phyloP scores from a whole-genome alignment of 257 asterid species.

The Ajuga chamaepitys region DNA sequence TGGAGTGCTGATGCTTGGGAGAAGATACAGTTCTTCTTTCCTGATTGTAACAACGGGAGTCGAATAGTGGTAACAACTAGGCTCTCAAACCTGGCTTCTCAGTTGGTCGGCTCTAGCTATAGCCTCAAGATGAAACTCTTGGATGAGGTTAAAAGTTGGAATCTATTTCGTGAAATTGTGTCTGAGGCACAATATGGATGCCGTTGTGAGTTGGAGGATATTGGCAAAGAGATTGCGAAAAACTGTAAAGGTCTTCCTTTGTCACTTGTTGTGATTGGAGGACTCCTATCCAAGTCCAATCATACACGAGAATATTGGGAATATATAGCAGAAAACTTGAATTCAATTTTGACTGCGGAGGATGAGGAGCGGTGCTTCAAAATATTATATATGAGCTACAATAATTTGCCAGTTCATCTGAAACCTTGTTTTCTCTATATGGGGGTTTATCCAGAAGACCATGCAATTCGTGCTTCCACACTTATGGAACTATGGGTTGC shows the following conservation, averaged over 20 bases:
- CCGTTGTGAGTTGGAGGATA: background rate
- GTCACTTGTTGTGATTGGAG: constrained; percentile 3
- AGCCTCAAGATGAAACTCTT: background rate
- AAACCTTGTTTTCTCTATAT: background rate
- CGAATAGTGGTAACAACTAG: background rate
- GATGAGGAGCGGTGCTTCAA: background rate
- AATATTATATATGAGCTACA: background rate
- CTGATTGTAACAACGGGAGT: too few species aligned
- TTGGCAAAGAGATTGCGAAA: background rate
- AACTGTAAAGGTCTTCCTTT: background rate
- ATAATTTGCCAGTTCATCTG: background rate
- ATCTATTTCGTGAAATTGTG: background rate
- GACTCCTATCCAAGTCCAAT: background rate
- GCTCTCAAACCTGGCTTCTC: background rate
- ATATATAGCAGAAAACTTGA: background rate
- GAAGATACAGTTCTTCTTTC: too few species aligned
- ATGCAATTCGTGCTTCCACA: background rate
- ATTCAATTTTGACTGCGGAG: background rate
- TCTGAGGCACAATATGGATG: background rate
- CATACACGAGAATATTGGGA: background rate
- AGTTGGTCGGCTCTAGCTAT: background rate
- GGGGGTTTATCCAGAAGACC: background rate
- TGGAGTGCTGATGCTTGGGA: too few species aligned
- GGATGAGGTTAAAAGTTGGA: background rate
- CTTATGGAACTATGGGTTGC: background rate